Evolutionary conservation across 352 stramenopile species (phyloP).

Genomic region (Phytophthora parvispora): DNA sequence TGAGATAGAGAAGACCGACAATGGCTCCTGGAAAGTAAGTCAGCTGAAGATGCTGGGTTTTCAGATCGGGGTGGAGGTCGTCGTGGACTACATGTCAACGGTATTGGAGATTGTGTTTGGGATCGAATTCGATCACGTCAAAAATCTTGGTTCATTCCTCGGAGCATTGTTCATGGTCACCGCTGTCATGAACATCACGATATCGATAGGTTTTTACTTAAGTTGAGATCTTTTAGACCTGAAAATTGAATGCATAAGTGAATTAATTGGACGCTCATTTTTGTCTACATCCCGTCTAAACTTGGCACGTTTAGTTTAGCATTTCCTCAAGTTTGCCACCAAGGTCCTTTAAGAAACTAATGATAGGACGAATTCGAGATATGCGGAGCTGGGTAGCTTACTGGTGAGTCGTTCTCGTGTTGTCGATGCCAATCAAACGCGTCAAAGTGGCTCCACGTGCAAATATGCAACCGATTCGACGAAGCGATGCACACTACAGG

Average conservation of each 20-base stretch:
- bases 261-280: too few relatives aligned
- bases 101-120: slow-evolving; percentile 30
- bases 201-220: slow-evolving; percentile 34
- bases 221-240: too few relatives aligned
- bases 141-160: slow-evolving; percentile 28
- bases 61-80: slow-evolving; percentile 22
- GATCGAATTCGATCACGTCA: slow-evolving; percentile 26
- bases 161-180: slow-evolving; percentile 35
- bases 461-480: background rate
- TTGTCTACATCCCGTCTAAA: too few relatives aligned
- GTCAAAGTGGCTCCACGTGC: background rate
- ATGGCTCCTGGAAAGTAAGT: background rate
- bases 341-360: background rate
- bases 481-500: background rate
- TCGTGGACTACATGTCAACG: slow-evolving; percentile 29
- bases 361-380: too few relatives aligned
- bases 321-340: background rate
- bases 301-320: too few relatives aligned
- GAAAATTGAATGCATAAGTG: too few relatives aligned
- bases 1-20: too few relatives aligned
- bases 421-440: background rate
- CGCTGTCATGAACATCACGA: slow-evolving; percentile 41
- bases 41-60: slow-evolving; percentile 19
- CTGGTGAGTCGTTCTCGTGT: background rate
- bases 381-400: too few relatives aligned